phyloP scores from a whole-genome alignment of 768 basidiomycete genomes.

The Amanita polypyramis region DNA sequence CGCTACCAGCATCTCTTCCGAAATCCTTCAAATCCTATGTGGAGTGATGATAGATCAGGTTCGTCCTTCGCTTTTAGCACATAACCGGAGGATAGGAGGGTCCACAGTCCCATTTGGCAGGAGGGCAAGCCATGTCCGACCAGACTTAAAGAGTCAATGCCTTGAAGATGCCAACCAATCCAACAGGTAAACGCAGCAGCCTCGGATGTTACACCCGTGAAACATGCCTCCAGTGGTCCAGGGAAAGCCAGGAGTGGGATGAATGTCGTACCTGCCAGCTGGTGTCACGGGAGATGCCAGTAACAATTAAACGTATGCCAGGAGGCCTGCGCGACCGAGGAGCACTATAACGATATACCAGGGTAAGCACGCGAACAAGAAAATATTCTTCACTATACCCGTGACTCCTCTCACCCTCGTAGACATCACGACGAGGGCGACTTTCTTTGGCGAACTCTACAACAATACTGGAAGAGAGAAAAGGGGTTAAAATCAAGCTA shows the following conservation, averaged over 20 bases:
- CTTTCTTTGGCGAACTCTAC: slow-evolving; percentile 96
- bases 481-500: background rate
- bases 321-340: slow-evolving; percentile 67
- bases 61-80: slow-evolving; percentile 22
- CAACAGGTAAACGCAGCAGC: slow-evolving; percentile 4
- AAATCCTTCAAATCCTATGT: slow-evolving; percentile 95
- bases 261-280: slow-evolving; percentile 91
- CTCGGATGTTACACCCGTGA: slow-evolving; percentile 4
- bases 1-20: slow-evolving; percentile 86
- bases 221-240: slow-evolving; percentile 7
- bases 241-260: slow-evolving; percentile 9
- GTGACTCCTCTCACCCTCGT: slow-evolving; percentile 47
- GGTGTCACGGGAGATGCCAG: slow-evolving; percentile 86
- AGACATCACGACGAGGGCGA: slow-evolving; percentile 70
- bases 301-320: slow-evolving; percentile 76
- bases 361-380: slow-evolving; percentile 10
- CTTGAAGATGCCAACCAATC: slow-evolving; percentile 7
- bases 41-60: slow-evolving; percentile 34
- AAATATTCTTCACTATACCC: slow-evolving; percentile 30
- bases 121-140: slow-evolving; percentile 5
- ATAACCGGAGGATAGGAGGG: slow-evolving; percentile 14
- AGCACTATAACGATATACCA: slow-evolving; percentile 22
- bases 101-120: slow-evolving; percentile 9
- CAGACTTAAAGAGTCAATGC: slow-evolving; percentile 2
- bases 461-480: slow-evolving; percentile 53